Evolutionary conservation across 2,329 filamentous ascomycete species (phyloP), one percentile per base, ranked within the genome.

Genomic region (Pestalotiopsis sp.): DNA sequence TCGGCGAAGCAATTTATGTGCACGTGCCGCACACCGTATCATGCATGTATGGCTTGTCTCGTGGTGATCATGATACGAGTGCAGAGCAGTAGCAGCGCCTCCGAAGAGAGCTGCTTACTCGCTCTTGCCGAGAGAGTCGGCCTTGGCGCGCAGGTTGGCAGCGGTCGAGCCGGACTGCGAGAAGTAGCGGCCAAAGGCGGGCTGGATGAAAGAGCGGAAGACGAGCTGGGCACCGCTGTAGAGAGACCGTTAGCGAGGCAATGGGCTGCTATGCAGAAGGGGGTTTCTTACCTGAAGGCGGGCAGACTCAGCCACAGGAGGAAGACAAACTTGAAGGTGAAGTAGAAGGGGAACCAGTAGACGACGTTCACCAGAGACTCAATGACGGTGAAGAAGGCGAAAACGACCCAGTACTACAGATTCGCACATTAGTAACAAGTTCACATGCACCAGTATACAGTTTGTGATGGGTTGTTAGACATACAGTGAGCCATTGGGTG

Each of bases 321-420:
- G 81, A 98, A 92, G 79, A 97, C 86, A 80, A 99, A 98, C 89
- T 99, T 99, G 92, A 99, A 98, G 80, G 94, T 95, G 84, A 93
- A 99, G 92, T 99, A 99, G 86, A 99, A 99, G 79, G 96, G 92
- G 86, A 97, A 94, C 93, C 93, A 97, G 88, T 96, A 96, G 71
- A 95, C 92, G 71, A 94, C 92, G 82, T 88, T 94, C 77, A 97
- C 83, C 70, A 92, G 87, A 81, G 92, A 94, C 87, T 97, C 93
- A 75, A 94, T 78, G 63, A 96, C 92, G 70, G 91, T 94, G 82
- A 96, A 89, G 82, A 93, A 91, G 66, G 92, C 85, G 78, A 93
- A 96, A 70, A 93, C 91, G 69, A 97, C 92, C 93, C 93, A 97
- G 86, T 97, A 97, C 91, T 93, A 73, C 55, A 35, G 22, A 52